Evolutionary conservation across 768 basidiomycete genomes (phyloP).

Genomic region (Pulveroboletus frians): DNA sequence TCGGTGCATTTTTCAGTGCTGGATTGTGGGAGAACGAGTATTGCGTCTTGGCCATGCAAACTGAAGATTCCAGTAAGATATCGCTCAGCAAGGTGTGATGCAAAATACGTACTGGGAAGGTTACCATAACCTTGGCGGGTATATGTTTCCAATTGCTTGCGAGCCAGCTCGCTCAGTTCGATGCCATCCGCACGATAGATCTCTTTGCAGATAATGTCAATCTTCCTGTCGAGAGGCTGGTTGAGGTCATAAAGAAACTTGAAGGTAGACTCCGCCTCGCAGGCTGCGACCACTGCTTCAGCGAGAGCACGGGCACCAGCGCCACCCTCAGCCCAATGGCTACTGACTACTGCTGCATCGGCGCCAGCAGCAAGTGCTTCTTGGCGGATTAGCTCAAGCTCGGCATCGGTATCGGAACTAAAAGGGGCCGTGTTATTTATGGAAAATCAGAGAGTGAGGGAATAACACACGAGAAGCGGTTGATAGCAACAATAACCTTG

Average conservation of each 20-base stretch:
- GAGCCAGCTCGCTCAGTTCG: constrained; percentile 77
- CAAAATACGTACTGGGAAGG: constrained; percentile 60
- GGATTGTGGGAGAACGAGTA: constrained; percentile 97
- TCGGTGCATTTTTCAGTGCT: constrained; percentile 83
- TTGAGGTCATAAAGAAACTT: constrained; percentile 90
- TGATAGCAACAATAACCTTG: constrained; percentile 95
- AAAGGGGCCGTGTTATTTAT: neutral
- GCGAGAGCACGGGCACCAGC: constrained; percentile 86
- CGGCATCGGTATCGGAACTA: constrained; percentile 86
- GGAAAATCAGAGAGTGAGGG: neutral
- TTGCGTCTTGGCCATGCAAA: constrained; percentile 98
- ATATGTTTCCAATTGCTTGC: constrained; percentile 84
- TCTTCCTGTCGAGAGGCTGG: constrained; percentile 83
- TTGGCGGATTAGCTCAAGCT: constrained; percentile 78
- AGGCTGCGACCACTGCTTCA: constrained; percentile 84
- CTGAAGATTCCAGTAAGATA: constrained; percentile 35
- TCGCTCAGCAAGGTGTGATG: neutral
- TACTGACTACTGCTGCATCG: constrained; percentile 91
- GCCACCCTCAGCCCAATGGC: constrained; percentile 97
- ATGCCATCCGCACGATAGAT: constrained; percentile 95
- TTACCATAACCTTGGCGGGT: constrained; percentile 81
- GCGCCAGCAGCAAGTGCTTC: constrained; percentile 82
- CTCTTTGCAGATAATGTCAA: constrained; percentile 77
- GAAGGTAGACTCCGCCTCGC: constrained; percentile 79
- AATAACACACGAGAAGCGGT: constrained; percentile 82